These are phyloP conservation scores for Gossypium mustelinum DNA, from an alignment of 345 rosid genomes.

Conservation along the genomic window DNA sequence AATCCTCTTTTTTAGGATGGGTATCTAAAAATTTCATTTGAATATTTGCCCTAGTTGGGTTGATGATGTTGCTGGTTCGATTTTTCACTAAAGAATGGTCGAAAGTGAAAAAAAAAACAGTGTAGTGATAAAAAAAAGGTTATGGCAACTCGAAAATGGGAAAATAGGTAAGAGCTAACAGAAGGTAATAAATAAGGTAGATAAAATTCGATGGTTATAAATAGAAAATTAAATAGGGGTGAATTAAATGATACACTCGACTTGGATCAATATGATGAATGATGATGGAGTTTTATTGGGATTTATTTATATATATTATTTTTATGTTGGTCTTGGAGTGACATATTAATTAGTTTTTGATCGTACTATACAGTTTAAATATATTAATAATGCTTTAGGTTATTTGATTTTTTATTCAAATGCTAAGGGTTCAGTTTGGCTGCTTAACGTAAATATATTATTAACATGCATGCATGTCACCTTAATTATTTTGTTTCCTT, in stretches of 20 bases:
- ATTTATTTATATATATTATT: neutral
- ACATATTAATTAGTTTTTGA: neutral
- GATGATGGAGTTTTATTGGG: neutral
- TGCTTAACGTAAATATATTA: too few species aligned
- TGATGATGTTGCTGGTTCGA: neutral
- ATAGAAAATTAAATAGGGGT: neutral
- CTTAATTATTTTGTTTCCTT: too few species aligned
- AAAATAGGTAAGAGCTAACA: neutral
- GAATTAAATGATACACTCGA: neutral
- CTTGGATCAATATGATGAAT: neutral
- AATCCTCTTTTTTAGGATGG: neutral
- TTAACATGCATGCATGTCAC: too few species aligned
- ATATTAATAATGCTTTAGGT: too few species aligned
- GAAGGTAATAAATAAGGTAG: neutral
- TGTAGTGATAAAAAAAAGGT: neutral
- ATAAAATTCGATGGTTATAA: neutral
- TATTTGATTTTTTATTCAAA: too few species aligned
- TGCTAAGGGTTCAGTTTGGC: too few species aligned
- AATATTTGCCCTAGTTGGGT: constrained; percentile 12
- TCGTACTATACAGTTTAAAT: too few species aligned
- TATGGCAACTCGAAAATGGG: neutral
- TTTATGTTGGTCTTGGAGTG: neutral
- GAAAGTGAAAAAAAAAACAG: neutral
- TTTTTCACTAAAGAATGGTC: neutral
- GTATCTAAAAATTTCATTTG: neutral